phyloP scores from a whole-genome alignment of 176 grass and related monocot species.

The Aegilops sharonensis region DNA sequence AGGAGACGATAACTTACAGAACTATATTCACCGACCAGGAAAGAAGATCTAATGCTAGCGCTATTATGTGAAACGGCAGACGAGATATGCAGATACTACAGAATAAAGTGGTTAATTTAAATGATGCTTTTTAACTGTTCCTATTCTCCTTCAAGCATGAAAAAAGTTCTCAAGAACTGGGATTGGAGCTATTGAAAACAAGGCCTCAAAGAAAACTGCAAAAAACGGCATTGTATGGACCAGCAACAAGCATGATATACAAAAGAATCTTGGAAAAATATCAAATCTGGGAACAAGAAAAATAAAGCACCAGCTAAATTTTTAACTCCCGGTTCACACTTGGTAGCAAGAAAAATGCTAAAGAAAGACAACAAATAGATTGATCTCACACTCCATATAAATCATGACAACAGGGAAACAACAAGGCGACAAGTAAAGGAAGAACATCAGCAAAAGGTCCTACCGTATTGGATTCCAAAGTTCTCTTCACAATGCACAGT shows the following conservation, averaged over 20 bases:
- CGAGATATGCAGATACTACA: too few species aligned
- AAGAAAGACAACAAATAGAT: too few species aligned
- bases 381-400: too few species aligned
- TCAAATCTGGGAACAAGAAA: too few species aligned
- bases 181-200: not conserved
- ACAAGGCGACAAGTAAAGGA: not conserved
- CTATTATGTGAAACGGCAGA: too few species aligned
- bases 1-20: too few species aligned
- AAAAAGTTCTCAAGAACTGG: not conserved
- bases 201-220: not conserved
- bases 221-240: too few species aligned
- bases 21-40: too few species aligned
- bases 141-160: not conserved
- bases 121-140: not conserved
- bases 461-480: slow-evolving; percentile 84
- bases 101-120: not conserved
- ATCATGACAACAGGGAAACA: not conserved
- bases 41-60: not conserved
- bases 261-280: not conserved
- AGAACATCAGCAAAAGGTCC: not conserved
- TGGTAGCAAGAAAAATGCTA: too few species aligned
- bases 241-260: too few species aligned
- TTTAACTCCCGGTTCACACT: too few species aligned
- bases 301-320: too few species aligned
- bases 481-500: slow-evolving; percentile 90